Percentiles rank a stretch among this genome's conserved stretches.
Evolutionary conservation across 805 yeast species (phyloP).

Genomic region (Myxozyma monticola): DNA sequence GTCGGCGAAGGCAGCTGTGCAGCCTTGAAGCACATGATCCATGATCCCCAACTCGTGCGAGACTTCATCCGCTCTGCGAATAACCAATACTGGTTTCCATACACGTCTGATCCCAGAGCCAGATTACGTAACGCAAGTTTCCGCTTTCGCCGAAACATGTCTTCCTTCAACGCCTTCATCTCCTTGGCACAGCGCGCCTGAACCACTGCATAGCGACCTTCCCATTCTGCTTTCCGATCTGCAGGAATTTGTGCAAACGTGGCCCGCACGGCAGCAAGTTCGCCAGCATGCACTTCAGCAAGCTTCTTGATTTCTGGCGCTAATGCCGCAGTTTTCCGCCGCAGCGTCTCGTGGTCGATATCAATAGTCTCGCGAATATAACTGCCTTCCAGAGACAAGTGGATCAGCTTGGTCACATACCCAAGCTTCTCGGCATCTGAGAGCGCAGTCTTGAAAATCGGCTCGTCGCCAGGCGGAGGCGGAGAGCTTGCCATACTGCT

Average conservation of each 20-base stretch:
- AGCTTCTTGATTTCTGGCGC: conserved; percentile 35
- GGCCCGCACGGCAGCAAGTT: conserved; percentile 31
- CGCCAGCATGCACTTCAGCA: conserved; percentile 30
- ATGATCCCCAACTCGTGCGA: conserved; percentile 39
- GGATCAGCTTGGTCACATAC: conserved; percentile 35
- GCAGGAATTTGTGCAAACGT: conserved; percentile 31
- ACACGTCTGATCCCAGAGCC: conserved; percentile 39
- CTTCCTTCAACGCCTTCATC: conserved; percentile 36
- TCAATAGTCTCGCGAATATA: conserved; percentile 40
- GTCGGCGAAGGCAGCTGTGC: conserved; percentile 26
- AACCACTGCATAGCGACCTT: conserved; percentile 34
- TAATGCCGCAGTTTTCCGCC: conserved; percentile 33
- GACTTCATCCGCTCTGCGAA: conserved; percentile 39
- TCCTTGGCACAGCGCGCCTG: conserved; percentile 33
- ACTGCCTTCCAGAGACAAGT: conserved; percentile 38
- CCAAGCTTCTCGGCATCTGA: conserved; percentile 35
- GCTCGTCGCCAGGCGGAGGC: not conserved
- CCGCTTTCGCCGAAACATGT: conserved; percentile 33
- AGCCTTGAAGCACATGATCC: conserved; percentile 36
- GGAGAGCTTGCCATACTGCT: conserved; percentile 10
- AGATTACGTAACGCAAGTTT: conserved; percentile 38
- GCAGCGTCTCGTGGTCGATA: conserved; percentile 37
- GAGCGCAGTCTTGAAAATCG: conserved; percentile 21
- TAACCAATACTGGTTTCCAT: conserved; percentile 42
- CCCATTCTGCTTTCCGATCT: conserved; percentile 32